phyloP scores from a whole-genome alignment of 768 basidiomycete genomes.

The Pulveroboletus sp. region DNA sequence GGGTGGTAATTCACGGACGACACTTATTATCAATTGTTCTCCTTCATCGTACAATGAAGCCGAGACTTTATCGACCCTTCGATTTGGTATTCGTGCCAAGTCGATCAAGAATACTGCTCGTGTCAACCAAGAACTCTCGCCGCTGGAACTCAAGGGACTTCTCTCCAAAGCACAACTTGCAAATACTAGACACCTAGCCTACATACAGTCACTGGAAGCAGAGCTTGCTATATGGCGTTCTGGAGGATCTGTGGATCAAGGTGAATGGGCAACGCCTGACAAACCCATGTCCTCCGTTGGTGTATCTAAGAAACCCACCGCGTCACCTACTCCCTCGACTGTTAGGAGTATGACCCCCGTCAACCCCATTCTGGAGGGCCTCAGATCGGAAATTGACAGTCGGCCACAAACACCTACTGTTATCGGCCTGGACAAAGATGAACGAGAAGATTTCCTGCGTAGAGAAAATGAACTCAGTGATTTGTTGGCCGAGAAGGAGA shows the following conservation, averaged over 20 bases:
- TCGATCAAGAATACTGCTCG: constrained; percentile 99
- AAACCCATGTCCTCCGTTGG: constrained; percentile 48
- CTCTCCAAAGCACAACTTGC: constrained; percentile 87
- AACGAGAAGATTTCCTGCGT: constrained; percentile 94
- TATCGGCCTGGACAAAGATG: constrained; percentile 88
- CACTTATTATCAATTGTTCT: constrained; percentile 99
- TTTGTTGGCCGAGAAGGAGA: constrained; percentile 88
- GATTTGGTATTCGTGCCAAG: constrained; percentile 99
- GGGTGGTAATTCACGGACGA: constrained; percentile 92
- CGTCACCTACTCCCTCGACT: constrained; percentile 66
- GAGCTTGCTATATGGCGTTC: constrained; percentile 88
- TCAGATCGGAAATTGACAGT: constrained; percentile 72
- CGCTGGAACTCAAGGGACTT: constrained; percentile 90
- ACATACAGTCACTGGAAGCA: constrained; percentile 86
- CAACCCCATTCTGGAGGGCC: constrained; percentile 68
- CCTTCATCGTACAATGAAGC: constrained; percentile 96
- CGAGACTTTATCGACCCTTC: constrained; percentile 94
- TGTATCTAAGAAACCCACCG: constrained; percentile 44
- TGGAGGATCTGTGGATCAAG: constrained; percentile 80
- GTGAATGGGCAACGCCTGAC: constrained; percentile 75
- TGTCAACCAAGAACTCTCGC: constrained; percentile 96
- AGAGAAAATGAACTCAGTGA: constrained; percentile 97
- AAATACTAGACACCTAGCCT: constrained; percentile 78
- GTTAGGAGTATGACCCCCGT: constrained; percentile 72
- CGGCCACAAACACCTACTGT: constrained; percentile 92